A percentile compares a stretch with the other conserved stretches of the same genome.
Evolutionary conservation across 2,329 filamentous ascomycete species (phyloP).

Genomic region (Fusarium sp.): DNA sequence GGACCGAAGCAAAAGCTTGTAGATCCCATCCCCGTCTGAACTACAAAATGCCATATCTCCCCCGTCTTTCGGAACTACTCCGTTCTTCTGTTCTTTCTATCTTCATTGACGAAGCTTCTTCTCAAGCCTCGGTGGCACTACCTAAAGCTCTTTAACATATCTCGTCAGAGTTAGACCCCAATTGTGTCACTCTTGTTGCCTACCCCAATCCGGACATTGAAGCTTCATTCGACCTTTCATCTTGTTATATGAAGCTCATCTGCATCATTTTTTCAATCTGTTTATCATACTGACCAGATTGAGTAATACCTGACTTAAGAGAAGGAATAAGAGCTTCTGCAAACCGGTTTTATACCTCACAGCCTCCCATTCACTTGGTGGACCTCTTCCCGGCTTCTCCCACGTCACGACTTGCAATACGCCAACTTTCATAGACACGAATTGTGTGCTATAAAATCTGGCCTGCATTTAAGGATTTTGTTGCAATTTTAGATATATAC

Average conservation of each 20-base stretch:
- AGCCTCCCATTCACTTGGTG: slow-evolving; percentile 18
- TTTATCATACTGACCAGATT: slow-evolving; percentile 25
- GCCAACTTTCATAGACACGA: slow-evolving; percentile 9
- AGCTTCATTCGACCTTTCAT: slow-evolving; percentile 6
- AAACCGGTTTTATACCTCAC: slow-evolving; percentile 28
- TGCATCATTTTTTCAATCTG: not conserved
- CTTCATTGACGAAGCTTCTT: slow-evolving; percentile 28
- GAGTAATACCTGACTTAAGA: slow-evolving; percentile 9
- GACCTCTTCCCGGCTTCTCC: not conserved
- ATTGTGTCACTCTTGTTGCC: slow-evolving; percentile 14
- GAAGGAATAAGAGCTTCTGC: slow-evolving; percentile 24
- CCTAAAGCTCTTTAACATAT: slow-evolving; percentile 9
- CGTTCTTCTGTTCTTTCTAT: slow-evolving; percentile 31
- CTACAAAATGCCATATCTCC: slow-evolving; percentile 45
- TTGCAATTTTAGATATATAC: slow-evolving; percentile 15
- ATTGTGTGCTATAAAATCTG: slow-evolving; percentile 14
- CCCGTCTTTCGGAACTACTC: slow-evolving; percentile 31
- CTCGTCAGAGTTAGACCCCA: slow-evolving; percentile 4
- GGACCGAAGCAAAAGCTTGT: slow-evolving; percentile 33
- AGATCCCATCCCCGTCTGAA: slow-evolving; percentile 39
- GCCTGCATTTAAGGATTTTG: not conserved
- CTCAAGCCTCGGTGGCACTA: slow-evolving; percentile 13
- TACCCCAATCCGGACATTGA: slow-evolving; percentile 2
- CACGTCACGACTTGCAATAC: slow-evolving; percentile 22
- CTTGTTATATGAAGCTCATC: slow-evolving; percentile 7